Conservation (phyloP, 2,329 filamentous ascomycete species). For the Pseudocercospora cruenta region DNA sequence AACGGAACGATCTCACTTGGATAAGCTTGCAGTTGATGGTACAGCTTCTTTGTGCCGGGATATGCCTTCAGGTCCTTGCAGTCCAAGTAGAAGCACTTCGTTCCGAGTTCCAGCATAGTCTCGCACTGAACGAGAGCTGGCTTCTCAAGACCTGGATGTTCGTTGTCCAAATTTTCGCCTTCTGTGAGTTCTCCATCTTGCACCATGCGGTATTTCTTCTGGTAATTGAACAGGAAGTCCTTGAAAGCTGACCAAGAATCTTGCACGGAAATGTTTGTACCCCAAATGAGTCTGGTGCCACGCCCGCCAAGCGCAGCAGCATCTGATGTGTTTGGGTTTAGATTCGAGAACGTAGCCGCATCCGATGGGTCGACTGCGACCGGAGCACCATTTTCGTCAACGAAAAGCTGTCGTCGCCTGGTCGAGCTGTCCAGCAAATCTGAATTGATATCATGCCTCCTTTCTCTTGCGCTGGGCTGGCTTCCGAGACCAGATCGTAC, state of each 20-base stretch:
- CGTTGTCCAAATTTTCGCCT: conserved; percentile 66
- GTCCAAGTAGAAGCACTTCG: conserved; percentile 84
- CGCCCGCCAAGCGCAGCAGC: conserved; percentile 83
- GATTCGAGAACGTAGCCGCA: conserved; percentile 65
- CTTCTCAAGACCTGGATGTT: conserved; percentile 72
- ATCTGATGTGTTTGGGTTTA: conserved; percentile 85
- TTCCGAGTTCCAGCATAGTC: conserved; percentile 86
- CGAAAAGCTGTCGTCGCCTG: conserved; percentile 63
- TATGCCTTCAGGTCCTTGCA: conserved; percentile 88
- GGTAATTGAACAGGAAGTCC: conserved; percentile 89
- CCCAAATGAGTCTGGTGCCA: conserved; percentile 87
- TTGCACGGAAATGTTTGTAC: conserved; percentile 91
- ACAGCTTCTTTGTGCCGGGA: conserved; percentile 87
- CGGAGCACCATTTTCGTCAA: conserved; percentile 66
- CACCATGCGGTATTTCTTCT: conserved; percentile 91
- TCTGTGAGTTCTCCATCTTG: conserved; percentile 80
- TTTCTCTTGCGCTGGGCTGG: conserved; percentile 61
- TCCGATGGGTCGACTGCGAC: conserved; percentile 59
- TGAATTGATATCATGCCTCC: conserved; percentile 85
- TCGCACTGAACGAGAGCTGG: conserved; percentile 81
- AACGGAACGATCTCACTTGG: conserved; percentile 94
- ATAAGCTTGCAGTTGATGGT: conserved; percentile 92
- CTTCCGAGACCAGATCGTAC: conserved; percentile 66
- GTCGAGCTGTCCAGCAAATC: conserved; percentile 64
- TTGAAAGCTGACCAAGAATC: conserved; percentile 88